Conservation (phyloP, 345 rosid genomes). For the Turritis glabra region DNA sequence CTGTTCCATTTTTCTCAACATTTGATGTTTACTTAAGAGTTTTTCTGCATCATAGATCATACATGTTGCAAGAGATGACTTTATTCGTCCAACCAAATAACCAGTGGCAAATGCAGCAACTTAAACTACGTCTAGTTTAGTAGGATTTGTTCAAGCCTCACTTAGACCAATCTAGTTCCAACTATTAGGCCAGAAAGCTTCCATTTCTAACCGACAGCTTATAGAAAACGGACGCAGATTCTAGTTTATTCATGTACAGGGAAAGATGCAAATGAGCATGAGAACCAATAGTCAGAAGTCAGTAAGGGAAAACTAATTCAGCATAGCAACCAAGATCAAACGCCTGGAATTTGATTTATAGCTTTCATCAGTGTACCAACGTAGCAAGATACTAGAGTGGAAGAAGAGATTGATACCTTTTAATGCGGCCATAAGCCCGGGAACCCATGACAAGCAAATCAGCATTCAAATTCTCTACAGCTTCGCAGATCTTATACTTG, state of each 20-base stretch:
- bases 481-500: constrained; percentile 82
- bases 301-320: not conserved
- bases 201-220: not conserved
- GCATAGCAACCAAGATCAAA: not conserved
- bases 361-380: constrained; percentile 8
- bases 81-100: not conserved
- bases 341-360: not conserved
- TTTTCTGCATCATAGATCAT: not conserved
- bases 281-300: constrained; percentile 1
- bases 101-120: not conserved
- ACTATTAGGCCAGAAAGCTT: constrained; percentile 24
- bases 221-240: not conserved
- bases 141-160: not conserved
- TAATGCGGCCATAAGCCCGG: constrained; percentile 78
- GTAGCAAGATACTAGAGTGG: not conserved
- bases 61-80: constrained; percentile 1
- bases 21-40: not conserved
- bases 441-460: constrained; percentile 87
- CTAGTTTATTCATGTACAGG: constrained; percentile 7
- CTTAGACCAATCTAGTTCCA: not conserved
- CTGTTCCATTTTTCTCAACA: not conserved
- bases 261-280: not conserved
- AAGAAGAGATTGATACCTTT: constrained; percentile 55
- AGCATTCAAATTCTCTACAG: constrained; percentile 56
- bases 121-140: not conserved